Evolutionary conservation across 495 filamentous ascomycete genomes (phyloP).

Genomic region (Trichoderma gamsii): DNA sequence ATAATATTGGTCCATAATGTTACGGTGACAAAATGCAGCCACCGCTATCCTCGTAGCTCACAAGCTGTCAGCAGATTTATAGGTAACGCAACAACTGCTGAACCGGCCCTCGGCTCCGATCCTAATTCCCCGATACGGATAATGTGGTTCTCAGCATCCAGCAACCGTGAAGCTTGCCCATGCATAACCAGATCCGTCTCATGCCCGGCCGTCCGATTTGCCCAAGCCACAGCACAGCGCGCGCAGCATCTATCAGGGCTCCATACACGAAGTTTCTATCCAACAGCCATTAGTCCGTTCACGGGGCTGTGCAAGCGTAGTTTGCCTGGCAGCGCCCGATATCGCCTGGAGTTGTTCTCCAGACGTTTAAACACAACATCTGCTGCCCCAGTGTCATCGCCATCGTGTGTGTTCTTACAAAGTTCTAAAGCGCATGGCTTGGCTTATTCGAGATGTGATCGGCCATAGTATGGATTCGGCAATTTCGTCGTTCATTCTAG

Average conservation of each 20-base stretch:
- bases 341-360: too few relatives aligned
- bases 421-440: background rate
- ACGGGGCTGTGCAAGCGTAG: background rate
- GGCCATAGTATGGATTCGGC: background rate
- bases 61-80: background rate
- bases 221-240: background rate
- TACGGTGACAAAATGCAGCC: too few relatives aligned
- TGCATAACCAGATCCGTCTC: conserved; percentile 5
- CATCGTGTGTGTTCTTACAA: background rate
- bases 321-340: too few relatives aligned
- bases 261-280: too few relatives aligned
- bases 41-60: background rate
- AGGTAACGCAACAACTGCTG: background rate
- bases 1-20: too few relatives aligned
- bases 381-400: background rate
- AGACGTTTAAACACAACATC: background rate
- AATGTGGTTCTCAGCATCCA: background rate
- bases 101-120: background rate
- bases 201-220: conserved; percentile 2
- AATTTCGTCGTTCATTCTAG: background rate
- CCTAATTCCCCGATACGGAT: background rate
- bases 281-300: background rate
- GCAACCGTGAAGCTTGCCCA: background rate
- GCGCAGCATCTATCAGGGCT: too few relatives aligned
- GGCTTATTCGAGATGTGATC: background rate